Evolutionary conservation across 2,329 filamentous ascomycete genomes (phyloP).

Genomic region (Cytospora chrysosperma): DNA sequence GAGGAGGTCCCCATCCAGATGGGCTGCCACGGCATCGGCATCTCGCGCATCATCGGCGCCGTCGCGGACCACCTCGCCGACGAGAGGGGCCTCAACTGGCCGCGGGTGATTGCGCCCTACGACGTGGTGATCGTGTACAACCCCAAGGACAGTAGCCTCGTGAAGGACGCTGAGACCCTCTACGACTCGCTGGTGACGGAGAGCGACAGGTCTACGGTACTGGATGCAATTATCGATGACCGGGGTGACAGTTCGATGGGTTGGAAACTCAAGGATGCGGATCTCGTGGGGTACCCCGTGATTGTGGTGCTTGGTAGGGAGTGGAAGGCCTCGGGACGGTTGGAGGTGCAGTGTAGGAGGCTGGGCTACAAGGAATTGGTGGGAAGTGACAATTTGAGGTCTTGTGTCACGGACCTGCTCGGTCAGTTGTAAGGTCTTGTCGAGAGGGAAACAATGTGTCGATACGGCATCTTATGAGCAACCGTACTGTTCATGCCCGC

Average conservation of each 20-base stretch:
- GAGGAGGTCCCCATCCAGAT: slow-evolving; percentile 69
- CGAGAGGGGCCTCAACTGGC: slow-evolving; percentile 79
- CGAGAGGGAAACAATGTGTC: background rate
- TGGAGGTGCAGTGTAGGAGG: slow-evolving; percentile 77
- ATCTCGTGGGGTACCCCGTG: slow-evolving; percentile 84
- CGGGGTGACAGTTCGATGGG: slow-evolving; percentile 59
- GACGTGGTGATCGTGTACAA: slow-evolving; percentile 65
- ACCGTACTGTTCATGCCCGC: background rate
- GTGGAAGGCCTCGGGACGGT: slow-evolving; percentile 58
- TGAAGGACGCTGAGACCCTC: slow-evolving; percentile 53
- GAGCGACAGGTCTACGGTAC: slow-evolving; percentile 9
- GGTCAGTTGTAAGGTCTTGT: slow-evolving; percentile 45
- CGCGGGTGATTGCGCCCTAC: slow-evolving; percentile 80
- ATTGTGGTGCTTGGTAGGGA: slow-evolving; percentile 73
- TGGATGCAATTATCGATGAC: slow-evolving; percentile 77
- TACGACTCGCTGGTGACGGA: slow-evolving; percentile 58
- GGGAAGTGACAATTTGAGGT: slow-evolving; percentile 46
- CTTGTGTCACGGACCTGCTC: slow-evolving; percentile 48
- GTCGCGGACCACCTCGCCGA: slow-evolving; percentile 76
- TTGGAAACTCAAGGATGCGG: slow-evolving; percentile 90
- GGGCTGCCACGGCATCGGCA: slow-evolving; percentile 95
- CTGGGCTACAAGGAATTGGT: slow-evolving; percentile 63
- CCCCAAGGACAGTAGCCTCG: slow-evolving; percentile 38
- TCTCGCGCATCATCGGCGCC: slow-evolving; percentile 86
- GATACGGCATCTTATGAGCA: background rate